Percentiles rank a stretch among this genome's conserved stretches.
phyloP scores from a whole-genome alignment of 2,329 filamentous ascomycete species.

The Botryotinia calthae region DNA sequence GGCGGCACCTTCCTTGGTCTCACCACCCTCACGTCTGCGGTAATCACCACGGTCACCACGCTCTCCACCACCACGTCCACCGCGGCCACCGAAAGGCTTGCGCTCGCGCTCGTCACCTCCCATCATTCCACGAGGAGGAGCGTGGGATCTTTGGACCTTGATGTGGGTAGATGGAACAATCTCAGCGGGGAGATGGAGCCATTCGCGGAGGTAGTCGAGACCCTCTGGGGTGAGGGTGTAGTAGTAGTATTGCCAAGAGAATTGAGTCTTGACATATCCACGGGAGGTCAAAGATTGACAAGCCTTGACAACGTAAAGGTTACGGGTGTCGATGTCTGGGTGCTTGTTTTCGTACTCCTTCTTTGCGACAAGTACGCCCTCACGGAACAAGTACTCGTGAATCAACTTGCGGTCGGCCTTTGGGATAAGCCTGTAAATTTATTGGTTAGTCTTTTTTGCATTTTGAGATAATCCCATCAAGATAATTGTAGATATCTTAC shows the following conservation, averaged over 20 bases:
- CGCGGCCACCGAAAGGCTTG: slow-evolving; percentile 77
- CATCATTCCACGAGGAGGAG: slow-evolving; percentile 92
- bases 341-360: slow-evolving; percentile 99
- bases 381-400: slow-evolving; percentile 98
- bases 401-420: slow-evolving; percentile 99
- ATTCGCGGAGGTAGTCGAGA: slow-evolving; percentile 99
- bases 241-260: slow-evolving; percentile 99
- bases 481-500: slow-evolving; percentile 27
- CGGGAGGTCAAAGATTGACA: slow-evolving; percentile 97
- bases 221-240: slow-evolving; percentile 99
- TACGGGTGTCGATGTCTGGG: slow-evolving; percentile 98
- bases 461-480: not conserved
- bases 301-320: slow-evolving; percentile 99
- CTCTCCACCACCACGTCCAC: slow-evolving; percentile 63
- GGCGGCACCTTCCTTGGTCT: slow-evolving; percentile 79
- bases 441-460: slow-evolving; percentile 17
- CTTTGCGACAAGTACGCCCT: slow-evolving; percentile 91
- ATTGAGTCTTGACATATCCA: slow-evolving; percentile 99
- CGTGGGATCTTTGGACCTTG: slow-evolving; percentile 99
- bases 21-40: slow-evolving; percentile 79
- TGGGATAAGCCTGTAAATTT: slow-evolving; percentile 87
- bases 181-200: slow-evolving; percentile 99
- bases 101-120: slow-evolving; percentile 79
- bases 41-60: slow-evolving; percentile 78
- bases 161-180: slow-evolving; percentile 99